Percentiles rank a stretch among this genome's conserved stretches.
These are phyloP conservation scores for Arachnopeziza araneosa DNA, from an alignment of 2,329 filamentous ascomycete species.

Conservation along the genomic window DNA sequence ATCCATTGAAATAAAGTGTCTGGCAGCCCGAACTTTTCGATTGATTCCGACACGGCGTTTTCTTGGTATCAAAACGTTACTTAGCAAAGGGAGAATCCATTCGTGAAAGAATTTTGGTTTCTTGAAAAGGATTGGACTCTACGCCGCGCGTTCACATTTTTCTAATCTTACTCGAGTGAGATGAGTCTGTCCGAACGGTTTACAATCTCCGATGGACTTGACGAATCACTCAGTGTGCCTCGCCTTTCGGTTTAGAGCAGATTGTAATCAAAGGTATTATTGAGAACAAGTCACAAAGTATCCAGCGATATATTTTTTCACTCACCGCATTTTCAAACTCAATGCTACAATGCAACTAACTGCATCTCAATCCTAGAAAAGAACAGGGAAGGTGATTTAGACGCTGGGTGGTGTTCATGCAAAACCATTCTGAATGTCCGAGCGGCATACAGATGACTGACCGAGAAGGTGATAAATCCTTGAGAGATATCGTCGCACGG, in stretches of 20 bases:
- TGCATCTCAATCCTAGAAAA: background rate
- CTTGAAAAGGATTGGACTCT: too few relatives aligned
- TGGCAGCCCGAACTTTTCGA: too few relatives aligned
- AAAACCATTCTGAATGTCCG: background rate
- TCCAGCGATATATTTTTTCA: background rate
- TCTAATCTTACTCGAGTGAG: too few relatives aligned
- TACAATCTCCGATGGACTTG: too few relatives aligned
- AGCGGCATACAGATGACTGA: background rate
- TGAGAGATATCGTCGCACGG: background rate
- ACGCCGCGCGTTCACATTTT: too few relatives aligned
- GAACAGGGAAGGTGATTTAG: background rate
- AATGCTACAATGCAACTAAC: background rate
- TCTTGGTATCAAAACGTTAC: too few relatives aligned
- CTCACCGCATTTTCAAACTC: background rate
- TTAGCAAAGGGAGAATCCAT: too few relatives aligned
- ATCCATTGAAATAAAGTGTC: too few relatives aligned
- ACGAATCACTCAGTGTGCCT: background rate
- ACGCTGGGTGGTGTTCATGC: background rate
- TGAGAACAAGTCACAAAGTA: background rate
- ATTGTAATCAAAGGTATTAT: background rate
- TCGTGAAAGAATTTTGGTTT: too few relatives aligned
- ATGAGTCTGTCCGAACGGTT: too few relatives aligned
- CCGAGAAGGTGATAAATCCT: background rate
- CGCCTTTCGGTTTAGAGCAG: background rate
- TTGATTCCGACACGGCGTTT: too few relatives aligned